Percentiles rank a stretch among this genome's conserved stretches.
phyloP scores from a whole-genome alignment of 352 stramenopile species.

The Pythium dissotocum region DNA sequence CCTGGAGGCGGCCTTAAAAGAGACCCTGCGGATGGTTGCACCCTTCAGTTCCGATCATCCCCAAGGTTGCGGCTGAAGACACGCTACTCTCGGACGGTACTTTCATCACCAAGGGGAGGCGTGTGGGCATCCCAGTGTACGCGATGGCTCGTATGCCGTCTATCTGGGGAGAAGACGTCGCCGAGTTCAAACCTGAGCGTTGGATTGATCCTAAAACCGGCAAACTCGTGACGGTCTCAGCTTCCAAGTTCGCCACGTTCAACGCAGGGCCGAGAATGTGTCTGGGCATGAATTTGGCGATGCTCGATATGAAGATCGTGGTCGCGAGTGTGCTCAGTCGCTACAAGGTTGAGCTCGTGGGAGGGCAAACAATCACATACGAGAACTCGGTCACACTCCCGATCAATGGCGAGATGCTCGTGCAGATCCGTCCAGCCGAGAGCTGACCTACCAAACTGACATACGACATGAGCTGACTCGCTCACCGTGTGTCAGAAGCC shows the following conservation, averaged over 20 bases:
- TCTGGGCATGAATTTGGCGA: slow-evolving; percentile 57
- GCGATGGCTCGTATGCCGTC: slow-evolving; percentile 49
- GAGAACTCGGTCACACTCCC: slow-evolving; percentile 46
- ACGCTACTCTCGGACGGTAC: slow-evolving; percentile 64
- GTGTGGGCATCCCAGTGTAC: slow-evolving; percentile 61
- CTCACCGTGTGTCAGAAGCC: too few relatives aligned
- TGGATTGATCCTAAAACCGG: slow-evolving; percentile 51
- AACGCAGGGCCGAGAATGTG: slow-evolving; percentile 53
- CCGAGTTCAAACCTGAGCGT: slow-evolving; percentile 68
- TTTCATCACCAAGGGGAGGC: slow-evolving; percentile 43
- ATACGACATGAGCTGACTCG: too few relatives aligned
- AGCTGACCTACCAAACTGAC: too few relatives aligned
- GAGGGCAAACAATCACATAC: slow-evolving; percentile 39
- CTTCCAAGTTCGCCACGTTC: slow-evolving; percentile 73
- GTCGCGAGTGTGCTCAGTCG: slow-evolving; percentile 51
- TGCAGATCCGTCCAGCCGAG: too few relatives aligned
- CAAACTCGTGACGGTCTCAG: slow-evolving; percentile 42
- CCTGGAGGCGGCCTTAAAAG: slow-evolving; percentile 59
- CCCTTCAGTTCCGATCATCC: slow-evolving; percentile 43
- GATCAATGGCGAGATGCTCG: slow-evolving; percentile 33
- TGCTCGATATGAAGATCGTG: slow-evolving; percentile 82
- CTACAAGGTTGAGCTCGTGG: slow-evolving; percentile 47
- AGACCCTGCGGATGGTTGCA: slow-evolving; percentile 73
- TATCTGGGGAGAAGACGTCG: slow-evolving; percentile 65
- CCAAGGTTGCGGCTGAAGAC: slow-evolving; percentile 51